A percentile compares a stretch with the other conserved stretches of the same genome.
These are phyloP conservation scores for Polytrichum commune DNA, from an alignment of 225 moss, liverwort and hornwort species.

Conservation along the genomic window DNA sequence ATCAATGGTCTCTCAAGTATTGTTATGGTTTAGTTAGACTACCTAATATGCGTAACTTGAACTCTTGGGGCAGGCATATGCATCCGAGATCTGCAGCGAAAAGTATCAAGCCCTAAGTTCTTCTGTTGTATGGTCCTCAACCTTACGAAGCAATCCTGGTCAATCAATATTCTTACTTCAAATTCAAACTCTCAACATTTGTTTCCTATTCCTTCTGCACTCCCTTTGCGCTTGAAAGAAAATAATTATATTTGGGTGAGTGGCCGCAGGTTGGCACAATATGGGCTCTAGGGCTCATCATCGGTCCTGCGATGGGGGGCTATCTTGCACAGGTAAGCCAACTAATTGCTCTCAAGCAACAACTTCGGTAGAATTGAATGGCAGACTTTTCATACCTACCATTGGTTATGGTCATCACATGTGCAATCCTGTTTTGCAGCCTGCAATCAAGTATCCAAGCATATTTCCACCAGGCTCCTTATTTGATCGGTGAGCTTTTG, in stretches of 20 bases:
- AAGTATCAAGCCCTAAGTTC: slow-evolving; percentile 69
- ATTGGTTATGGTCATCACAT: neutral
- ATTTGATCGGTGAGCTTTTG: slow-evolving; percentile 60
- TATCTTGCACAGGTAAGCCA: slow-evolving; percentile 71
- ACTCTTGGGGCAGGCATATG: slow-evolving; percentile 64
- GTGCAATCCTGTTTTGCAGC: slow-evolving; percentile 41
- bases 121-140: slow-evolving; percentile 50
- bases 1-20: neutral
- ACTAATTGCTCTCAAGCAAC: neutral
- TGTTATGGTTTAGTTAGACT: neutral
- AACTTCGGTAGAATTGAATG: no score
- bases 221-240: neutral
- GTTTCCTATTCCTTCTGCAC: neutral
- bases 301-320: slow-evolving; percentile 86
- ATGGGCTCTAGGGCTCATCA: slow-evolving; percentile 80
- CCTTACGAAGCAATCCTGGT: neutral
- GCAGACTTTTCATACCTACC: neutral
- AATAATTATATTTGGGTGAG: slow-evolving; percentile 3
- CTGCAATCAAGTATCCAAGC: slow-evolving; percentile 65
- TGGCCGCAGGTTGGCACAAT: slow-evolving; percentile 54
- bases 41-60: neutral
- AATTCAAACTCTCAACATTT: neutral
- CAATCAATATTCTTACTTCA: neutral
- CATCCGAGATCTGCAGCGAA: slow-evolving; percentile 75
- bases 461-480: slow-evolving; percentile 58